Evolutionary conservation across 768 basidiomycete species (phyloP).

Genomic region (Tylopilus plumbeoviolaceoides): DNA sequence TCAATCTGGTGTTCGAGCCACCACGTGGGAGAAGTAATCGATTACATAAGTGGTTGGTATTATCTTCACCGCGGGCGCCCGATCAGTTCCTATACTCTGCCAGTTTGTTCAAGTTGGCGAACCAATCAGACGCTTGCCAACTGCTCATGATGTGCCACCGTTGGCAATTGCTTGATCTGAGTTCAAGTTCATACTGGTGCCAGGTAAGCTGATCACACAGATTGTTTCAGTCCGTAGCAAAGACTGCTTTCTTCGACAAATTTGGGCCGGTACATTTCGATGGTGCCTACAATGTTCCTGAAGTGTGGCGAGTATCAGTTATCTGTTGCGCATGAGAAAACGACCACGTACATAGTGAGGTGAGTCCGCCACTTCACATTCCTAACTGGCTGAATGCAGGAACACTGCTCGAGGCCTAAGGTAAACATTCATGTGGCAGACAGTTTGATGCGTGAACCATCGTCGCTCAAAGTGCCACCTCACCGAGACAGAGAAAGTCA

Average conservation of each 20-base stretch:
- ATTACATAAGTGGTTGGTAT: background rate
- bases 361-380: constrained; percentile 1
- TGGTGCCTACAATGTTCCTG: background rate
- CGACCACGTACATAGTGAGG: background rate
- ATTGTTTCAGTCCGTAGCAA: background rate
- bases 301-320: background rate
- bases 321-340: background rate
- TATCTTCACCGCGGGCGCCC: background rate
- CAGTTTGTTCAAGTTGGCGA: too few species aligned
- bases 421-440: constrained; percentile 8
- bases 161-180: constrained; percentile 1
- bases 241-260: background rate
- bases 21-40: constrained; percentile 5
- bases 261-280: background rate
- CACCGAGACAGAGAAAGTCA: constrained; percentile 3
- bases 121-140: constrained; percentile 1
- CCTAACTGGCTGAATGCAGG: background rate
- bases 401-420: background rate
- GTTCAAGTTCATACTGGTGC: constrained; percentile 10
- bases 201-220: background rate
- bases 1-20: constrained; percentile 3
- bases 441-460: background rate
- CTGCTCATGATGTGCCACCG: background rate
- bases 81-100: background rate
- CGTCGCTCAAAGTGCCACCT: constrained; percentile 5